A percentile compares a stretch with the other conserved stretches of the same genome.
Evolutionary conservation across 768 basidiomycete genomes (phyloP).

Genomic region (Pleurotus tuber-regium): DNA sequence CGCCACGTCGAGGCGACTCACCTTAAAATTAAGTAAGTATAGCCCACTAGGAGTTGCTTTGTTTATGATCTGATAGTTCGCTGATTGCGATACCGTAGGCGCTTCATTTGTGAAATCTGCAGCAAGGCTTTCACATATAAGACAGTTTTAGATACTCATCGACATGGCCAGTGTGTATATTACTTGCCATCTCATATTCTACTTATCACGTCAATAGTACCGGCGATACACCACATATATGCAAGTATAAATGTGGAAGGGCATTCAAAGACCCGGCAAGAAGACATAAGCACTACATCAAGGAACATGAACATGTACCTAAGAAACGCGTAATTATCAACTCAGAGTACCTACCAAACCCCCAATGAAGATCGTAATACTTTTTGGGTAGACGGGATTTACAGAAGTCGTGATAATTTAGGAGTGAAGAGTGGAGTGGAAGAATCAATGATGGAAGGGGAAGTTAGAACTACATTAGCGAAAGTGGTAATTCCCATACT

Average conservation of each 20-base stretch:
- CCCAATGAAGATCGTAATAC: too few relatives aligned
- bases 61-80: not conserved
- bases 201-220: slow-evolving; percentile 38
- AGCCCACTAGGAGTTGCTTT: not conserved
- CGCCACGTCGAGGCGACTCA: slow-evolving; percentile 66
- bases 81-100: slow-evolving; percentile 30
- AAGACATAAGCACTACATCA: slow-evolving; percentile 56
- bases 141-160: slow-evolving; percentile 56
- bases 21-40: slow-evolving; percentile 54
- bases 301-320: slow-evolving; percentile 49
- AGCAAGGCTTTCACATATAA: slow-evolving; percentile 56
- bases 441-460: too few relatives aligned
- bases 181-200: not conserved
- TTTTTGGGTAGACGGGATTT: too few relatives aligned
- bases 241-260: slow-evolving; percentile 47
- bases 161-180: slow-evolving; percentile 44
- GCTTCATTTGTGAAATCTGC: slow-evolving; percentile 50
- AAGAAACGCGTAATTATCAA: slow-evolving; percentile 42
- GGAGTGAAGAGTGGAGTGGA: too few relatives aligned
- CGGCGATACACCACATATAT: slow-evolving; percentile 51
- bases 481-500: too few relatives aligned
- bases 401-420: too few relatives aligned
- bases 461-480: too few relatives aligned
- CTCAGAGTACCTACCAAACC: slow-evolving; percentile 13
- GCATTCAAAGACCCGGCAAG: slow-evolving; percentile 66